A percentile compares a stretch with the other conserved stretches of the same genome.
These are phyloP conservation scores for Aspergillus ruber DNA, from an alignment of 2,329 filamentous ascomycete genomes.

Conservation along the genomic window DNA sequence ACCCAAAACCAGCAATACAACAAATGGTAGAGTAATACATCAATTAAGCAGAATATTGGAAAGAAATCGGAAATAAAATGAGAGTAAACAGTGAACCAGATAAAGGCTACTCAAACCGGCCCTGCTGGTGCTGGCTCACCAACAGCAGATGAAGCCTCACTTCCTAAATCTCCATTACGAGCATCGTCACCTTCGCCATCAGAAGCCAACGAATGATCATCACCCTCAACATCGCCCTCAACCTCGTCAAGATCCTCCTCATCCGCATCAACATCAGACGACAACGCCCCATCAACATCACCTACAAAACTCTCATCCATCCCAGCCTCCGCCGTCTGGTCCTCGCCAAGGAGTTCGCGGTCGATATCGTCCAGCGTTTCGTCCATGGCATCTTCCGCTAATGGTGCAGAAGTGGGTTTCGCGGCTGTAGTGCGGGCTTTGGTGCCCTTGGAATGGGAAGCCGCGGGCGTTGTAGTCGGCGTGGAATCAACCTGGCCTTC, in stretches of 20 bases:
- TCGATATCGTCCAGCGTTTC: slow-evolving; percentile 31
- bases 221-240: slow-evolving; percentile 21
- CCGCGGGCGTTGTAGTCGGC: too few relatives aligned
- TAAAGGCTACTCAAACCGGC: neutral
- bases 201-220: slow-evolving; percentile 27
- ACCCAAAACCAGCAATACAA: too few relatives aligned
- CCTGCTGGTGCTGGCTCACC: slow-evolving; percentile 9
- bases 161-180: slow-evolving; percentile 26
- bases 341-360: slow-evolving; percentile 32
- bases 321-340: slow-evolving; percentile 15
- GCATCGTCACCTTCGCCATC: slow-evolving; percentile 11
- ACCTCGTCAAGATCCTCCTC: slow-evolving; percentile 34
- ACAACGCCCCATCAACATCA: slow-evolving; percentile 18
- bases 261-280: slow-evolving; percentile 24
- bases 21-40: too few relatives aligned
- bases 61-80: too few relatives aligned
- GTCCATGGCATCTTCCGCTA: slow-evolving; percentile 22
- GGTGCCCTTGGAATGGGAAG: neutral
- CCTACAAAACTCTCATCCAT: slow-evolving; percentile 23
- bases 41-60: too few relatives aligned
- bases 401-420: slow-evolving; percentile 1
- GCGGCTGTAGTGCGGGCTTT: neutral
- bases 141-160: slow-evolving; percentile 25
- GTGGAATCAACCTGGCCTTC: too few relatives aligned
- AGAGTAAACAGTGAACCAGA: too few relatives aligned